phyloP scores from a whole-genome alignment of 805 yeast genomes.

The Barnettozyma populi region DNA sequence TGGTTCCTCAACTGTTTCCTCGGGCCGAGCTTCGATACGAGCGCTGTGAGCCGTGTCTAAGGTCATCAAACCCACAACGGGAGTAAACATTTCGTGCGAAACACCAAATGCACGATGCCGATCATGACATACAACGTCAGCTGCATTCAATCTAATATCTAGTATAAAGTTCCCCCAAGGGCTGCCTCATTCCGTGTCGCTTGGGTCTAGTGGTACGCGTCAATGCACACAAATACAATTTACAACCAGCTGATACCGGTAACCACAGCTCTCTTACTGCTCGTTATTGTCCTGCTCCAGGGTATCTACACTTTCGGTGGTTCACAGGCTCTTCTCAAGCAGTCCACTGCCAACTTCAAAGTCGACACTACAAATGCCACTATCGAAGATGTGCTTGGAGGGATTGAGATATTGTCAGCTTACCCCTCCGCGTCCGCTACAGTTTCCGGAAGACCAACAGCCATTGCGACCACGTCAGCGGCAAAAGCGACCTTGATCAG shows the following conservation, averaged over 20 bases:
- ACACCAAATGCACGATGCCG: no score
- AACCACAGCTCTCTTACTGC: not conserved
- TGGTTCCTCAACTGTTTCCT: not conserved
- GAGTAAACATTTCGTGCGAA: no score
- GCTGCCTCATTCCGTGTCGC: no score
- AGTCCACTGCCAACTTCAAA: constrained; percentile 6
- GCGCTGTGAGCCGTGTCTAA: not conserved
- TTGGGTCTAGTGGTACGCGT: no score
- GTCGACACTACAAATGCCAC: constrained; percentile 9
- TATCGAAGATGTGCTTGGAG: constrained; percentile 6
- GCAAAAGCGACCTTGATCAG: not conserved
- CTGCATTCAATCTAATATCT: no score
- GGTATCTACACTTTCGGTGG: constrained; percentile 7
- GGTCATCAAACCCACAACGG: not conserved
- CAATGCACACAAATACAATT: not conserved
- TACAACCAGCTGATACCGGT: not conserved
- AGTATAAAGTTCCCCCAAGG: not conserved
- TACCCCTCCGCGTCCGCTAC: not conserved
- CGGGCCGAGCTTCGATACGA: not conserved
- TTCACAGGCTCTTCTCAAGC: not conserved
- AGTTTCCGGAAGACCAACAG: not conserved
- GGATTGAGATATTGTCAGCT: not conserved
- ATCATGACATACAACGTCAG: no score
- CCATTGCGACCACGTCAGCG: not conserved
- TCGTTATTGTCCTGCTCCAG: not conserved